These are phyloP conservation scores for Ciborinia camelliae DNA, from an alignment of 2,329 filamentous ascomycete species.

Conservation along the genomic window DNA sequence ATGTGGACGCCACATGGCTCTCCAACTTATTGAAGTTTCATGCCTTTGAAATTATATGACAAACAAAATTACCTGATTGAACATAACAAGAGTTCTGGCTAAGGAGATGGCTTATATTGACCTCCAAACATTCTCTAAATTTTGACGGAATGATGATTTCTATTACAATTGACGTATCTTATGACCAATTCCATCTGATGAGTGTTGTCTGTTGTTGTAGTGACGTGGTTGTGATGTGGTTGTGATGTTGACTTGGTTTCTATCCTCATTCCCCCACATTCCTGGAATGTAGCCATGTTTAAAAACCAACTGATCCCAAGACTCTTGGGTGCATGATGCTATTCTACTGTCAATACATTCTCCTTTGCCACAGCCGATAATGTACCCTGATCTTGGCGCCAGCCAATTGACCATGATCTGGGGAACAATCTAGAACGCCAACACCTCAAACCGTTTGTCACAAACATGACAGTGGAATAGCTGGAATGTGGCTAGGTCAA, in stretches of 20 bases:
- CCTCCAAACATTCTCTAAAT: background rate
- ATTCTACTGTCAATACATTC: background rate
- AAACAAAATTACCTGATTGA: background rate
- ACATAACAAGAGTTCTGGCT: background rate
- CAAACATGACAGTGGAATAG: background rate
- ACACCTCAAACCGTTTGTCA: background rate
- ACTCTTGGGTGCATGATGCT: constrained; percentile 5
- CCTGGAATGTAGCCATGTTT: background rate
- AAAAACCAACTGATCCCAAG: background rate
- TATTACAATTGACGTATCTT: background rate
- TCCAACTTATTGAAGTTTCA: background rate
- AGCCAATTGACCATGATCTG: background rate
- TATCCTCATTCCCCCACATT: background rate
- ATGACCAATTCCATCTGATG: background rate
- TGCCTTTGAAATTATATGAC: background rate
- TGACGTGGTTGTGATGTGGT: too few species aligned
- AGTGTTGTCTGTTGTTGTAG: background rate
- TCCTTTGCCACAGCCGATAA: background rate
- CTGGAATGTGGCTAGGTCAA: constrained; percentile 10
- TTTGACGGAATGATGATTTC: background rate
- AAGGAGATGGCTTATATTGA: background rate
- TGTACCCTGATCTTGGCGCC: background rate
- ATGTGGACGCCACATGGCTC: constrained; percentile 8
- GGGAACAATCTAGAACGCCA: background rate
- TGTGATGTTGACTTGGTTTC: background rate